A percentile compares a stretch with the other conserved stretches of the same genome.
Conservation (phyloP, 768 basidiomycete genomes). For the Lentinula detonsa region DNA sequence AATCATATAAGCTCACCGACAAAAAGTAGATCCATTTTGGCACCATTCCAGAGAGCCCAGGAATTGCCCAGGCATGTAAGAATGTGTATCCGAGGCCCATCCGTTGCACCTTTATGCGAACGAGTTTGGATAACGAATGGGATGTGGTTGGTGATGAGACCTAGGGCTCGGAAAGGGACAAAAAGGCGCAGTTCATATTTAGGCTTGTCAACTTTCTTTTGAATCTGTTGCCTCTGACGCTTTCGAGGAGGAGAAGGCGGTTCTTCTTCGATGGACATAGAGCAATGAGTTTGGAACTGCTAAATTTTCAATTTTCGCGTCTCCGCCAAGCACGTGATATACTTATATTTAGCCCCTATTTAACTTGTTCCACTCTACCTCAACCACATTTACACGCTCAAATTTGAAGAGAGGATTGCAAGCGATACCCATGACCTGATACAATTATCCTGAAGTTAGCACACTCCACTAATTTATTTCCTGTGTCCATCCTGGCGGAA, state of each 20-base stretch:
- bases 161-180: conserved; percentile 93
- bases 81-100: conserved; percentile 77
- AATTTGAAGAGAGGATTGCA: no score
- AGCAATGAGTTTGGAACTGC: not conserved
- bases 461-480: no score
- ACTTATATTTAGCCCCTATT: no score
- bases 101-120: conserved; percentile 77
- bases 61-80: conserved; percentile 82
- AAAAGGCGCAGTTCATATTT: conserved; percentile 55
- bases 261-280: conserved; percentile 1
- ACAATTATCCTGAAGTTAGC: no score
- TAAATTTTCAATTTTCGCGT: not conserved
- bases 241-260: conserved; percentile 43
- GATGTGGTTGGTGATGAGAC: conserved; percentile 85
- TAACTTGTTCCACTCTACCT: no score
- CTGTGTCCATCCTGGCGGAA: no score
- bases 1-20: conserved; percentile 62
- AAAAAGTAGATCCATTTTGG: conserved; percentile 87
- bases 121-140: conserved; percentile 86
- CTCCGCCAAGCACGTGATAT: not conserved
- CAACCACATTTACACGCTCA: no score
- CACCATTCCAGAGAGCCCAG: conserved; percentile 97
- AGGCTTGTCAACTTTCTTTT: conserved; percentile 11
- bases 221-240: conserved; percentile 33
- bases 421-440: no score